Base-by-base conservation (phyloP, 2,329 filamentous ascomycete species). In the Malbranchea zuffiana region DNA sequence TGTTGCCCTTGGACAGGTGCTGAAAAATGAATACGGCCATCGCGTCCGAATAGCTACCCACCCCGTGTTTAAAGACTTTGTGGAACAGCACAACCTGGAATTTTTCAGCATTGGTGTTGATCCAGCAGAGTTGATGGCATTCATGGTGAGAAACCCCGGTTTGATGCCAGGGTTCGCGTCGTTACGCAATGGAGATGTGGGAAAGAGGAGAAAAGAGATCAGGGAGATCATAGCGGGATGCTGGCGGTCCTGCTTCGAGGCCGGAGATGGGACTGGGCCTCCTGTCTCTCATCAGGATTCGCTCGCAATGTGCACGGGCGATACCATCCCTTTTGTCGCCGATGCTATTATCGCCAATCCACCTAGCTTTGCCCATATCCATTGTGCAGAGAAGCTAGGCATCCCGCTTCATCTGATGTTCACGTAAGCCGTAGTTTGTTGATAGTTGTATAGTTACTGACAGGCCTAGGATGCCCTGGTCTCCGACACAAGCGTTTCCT, bases 291-390 rank as follows among this genome's bases (percentile, higher is more conserved):
- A 72, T 51, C 61, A 71, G 47, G 61, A 68, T 4, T 54, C 77
- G 8, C 70, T 75, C 11, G 57, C 58, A 35, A 49, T 56, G 10
- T 59, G 45, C 1, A 48, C 56, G 19, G 58, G 60, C 32, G 67
- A 67, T 7, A 63, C 69, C 6, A 64, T 63, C 37, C 82, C 82
- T 1, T 94, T 94, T 53, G 78, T 93, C 26, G 86, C 85, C 0
- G 85, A 90, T 52, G 79, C 75, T n/a, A 88, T 90, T 48, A 88
- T 90, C 42, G 82, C 83, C 0, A 90, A 90, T 45, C 83, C 83
- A 0, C 81, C 81, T 0, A 79, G 73, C 44, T 84, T 87, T 55
- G 80, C 79, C 0, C 82, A 86, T 50, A 67, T 86, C 1, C 82
- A 86, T 57, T 85, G 82, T 44, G 83, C 83, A 0, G 82, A 90